Base-by-base conservation (phyloP, 257 asterid species). In the Capsicum rhomboideum region DNA sequence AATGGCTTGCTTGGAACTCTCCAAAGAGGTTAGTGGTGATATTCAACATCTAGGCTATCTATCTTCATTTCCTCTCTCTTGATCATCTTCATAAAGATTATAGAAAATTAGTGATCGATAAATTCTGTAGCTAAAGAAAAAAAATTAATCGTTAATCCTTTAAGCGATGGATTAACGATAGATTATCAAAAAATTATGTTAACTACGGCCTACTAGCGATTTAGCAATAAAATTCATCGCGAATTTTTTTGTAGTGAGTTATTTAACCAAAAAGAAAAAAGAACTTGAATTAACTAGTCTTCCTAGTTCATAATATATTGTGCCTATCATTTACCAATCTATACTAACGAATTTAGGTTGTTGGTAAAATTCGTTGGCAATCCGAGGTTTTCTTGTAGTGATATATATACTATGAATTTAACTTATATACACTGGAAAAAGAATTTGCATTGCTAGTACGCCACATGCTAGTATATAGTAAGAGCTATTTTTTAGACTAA, bases 1-100 rank as follows among this genome's bases (percentile, higher is more conserved):
- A 86, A 94, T 94, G 98, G 92, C 92, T 59, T 84, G 89, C 84
- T 85, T 93, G 42, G 87, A 91, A 83, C 78, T 90, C 10, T 89
- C 91, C 86, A 92, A 89, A 86, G 90, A 91, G 94, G 94, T 94
- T 64, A 84, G 88, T 21, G 67, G 16, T 34, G 2, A 34, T 8
- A 42, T 44, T 71, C 17, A 59, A n/a, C 66, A 61, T 69, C 84
- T 66, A 61, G 34, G 31, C 4, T 28, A n/a, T n/a, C 54, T 10
- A 16, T 20, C 79, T 7, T 44, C 40, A 46, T 40, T 52, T 53
- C 37, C 77, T 40, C 12, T 31, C 55, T 44, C 40, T 49, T 75
- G 59, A 74, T 23, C 20, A 74, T 82, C 29, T 13, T 42, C 74
- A 9, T 53, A 74, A 58, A 10, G 0, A 28, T 34, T 28, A 44